Evolutionary conservation across 139 green algal species (phyloP), one percentile per base, ranked within the genome.

Genomic region (Desmodesmus armatus): DNA sequence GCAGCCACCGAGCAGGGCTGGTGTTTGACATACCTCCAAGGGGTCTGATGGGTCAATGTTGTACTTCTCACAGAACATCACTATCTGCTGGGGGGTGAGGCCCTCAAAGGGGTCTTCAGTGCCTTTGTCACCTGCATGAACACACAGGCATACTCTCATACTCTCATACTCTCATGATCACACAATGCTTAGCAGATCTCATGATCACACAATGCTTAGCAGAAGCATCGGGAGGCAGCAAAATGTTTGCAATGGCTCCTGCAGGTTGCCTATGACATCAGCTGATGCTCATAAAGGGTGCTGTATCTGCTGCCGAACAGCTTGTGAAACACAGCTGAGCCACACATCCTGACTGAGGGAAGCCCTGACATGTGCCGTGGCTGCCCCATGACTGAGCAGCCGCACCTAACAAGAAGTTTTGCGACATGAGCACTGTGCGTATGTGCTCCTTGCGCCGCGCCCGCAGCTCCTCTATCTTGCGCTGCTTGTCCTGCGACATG

Each of bases 81-180:
- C 75, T 27, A 94, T 92, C 63, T 94, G 84, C 69, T 91, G 67
- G 5, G 94, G 94, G 0, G 77, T 80, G 67, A 96, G 60, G 5
- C 94, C 94, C 33, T 96, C 93, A 83, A 97, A 94, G 0, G 89
- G 78, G 67, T 96, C 94, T 1, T 90, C 58, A 5, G 58, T 9
- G 31, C 27, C 58, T n/a, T 21, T 90, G 31, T 91, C 89, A n/a
- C 89, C 88, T 70, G 88, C 83, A 44, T 31, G 5, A 27, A 9
- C n/a, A 27, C 21, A 65, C 0, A 31, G 9, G 55, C 27, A 27
- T 19, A 65, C 6, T 15, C n/a, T 15, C 55, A 31, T 9, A 27
- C 15, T 9, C 27, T 15, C 55, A 31, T 9, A 55, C 13, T 55
- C 13, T 7, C 47, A 55, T 7, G 9, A 55, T 55, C 47, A 55